These are phyloP conservation scores for Komagataella mondaviorum DNA, from an alignment of 805 yeast genomes.

Conservation along the genomic window DNA sequence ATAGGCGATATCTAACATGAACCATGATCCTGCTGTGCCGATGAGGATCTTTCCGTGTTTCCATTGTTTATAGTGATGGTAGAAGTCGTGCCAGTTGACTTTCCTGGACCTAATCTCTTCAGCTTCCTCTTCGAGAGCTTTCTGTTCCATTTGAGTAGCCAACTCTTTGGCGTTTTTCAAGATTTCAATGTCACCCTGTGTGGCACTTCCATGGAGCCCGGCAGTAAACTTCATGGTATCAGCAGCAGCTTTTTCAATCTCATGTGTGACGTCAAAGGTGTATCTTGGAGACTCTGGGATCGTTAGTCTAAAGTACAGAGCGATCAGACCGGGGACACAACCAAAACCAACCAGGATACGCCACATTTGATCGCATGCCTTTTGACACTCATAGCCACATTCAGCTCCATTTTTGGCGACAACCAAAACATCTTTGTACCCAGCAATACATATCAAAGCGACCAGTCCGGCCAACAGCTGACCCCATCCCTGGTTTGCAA, in stretches of 20 bases:
- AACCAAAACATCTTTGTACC: constrained; percentile 43
- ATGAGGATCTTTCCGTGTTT: constrained; percentile 59
- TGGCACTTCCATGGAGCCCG: constrained; percentile 29
- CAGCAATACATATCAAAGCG: constrained; percentile 53
- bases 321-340: constrained; percentile 63
- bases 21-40: constrained; percentile 78
- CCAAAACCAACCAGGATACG: constrained; percentile 72
- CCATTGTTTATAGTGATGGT: constrained; percentile 60
- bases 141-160: constrained; percentile 14
- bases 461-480: constrained; percentile 69
- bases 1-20: constrained; percentile 67
- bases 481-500: constrained; percentile 86
- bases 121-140: constrained; percentile 29
- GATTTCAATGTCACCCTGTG: constrained; percentile 18
- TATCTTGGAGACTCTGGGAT: constrained; percentile 82
- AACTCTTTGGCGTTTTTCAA: constrained; percentile 20
- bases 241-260: constrained; percentile 30
- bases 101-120: constrained; percentile 13
- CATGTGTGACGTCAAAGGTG: constrained; percentile 35
- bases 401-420: constrained; percentile 34
- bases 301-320: constrained; percentile 71
- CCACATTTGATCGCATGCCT: constrained; percentile 79
- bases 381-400: constrained; percentile 47
- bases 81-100: constrained; percentile 59
- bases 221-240: constrained; percentile 26